Evolutionary conservation across 2,329 filamentous ascomycete species (phyloP).

Genomic region (Xylogone sp.): DNA sequence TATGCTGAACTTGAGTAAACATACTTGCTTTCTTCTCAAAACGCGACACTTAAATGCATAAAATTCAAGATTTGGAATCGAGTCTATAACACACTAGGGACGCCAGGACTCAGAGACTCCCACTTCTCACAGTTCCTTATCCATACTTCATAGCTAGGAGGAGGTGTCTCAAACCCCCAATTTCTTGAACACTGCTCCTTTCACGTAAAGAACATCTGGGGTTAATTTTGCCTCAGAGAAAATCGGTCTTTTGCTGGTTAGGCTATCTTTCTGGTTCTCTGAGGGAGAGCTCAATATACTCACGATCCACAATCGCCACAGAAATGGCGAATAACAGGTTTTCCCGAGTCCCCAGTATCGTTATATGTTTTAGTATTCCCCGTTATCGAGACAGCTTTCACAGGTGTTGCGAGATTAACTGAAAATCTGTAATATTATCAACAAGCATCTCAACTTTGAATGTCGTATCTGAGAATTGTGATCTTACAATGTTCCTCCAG

Average conservation of each 20-base stretch:
- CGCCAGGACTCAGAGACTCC: not conserved
- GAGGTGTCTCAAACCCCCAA: not conserved
- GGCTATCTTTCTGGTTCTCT: not conserved
- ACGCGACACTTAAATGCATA: no score
- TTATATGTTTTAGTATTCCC: conserved; percentile 49
- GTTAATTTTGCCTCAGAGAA: not conserved
- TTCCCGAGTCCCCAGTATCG: conserved; percentile 50
- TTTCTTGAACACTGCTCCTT: not conserved
- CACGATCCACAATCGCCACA: conserved; percentile 51
- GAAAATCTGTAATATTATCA: not conserved
- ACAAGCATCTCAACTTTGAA: not conserved
- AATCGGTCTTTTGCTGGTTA: not conserved
- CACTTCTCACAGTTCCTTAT: not conserved
- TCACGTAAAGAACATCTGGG: not conserved
- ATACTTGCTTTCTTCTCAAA: no score
- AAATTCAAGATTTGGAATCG: not conserved
- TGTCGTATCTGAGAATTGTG: no score
- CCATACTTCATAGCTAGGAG: not conserved
- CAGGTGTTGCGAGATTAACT: not conserved
- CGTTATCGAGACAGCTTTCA: conserved; percentile 1
- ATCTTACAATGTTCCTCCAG: not conserved
- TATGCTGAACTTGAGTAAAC: no score
- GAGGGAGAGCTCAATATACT: no score
- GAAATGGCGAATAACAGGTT: conserved; percentile 51
- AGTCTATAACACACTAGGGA: not conserved